Base-by-base conservation (phyloP, 164 flowering plant species). In the Nymphaea colorata region DNA sequence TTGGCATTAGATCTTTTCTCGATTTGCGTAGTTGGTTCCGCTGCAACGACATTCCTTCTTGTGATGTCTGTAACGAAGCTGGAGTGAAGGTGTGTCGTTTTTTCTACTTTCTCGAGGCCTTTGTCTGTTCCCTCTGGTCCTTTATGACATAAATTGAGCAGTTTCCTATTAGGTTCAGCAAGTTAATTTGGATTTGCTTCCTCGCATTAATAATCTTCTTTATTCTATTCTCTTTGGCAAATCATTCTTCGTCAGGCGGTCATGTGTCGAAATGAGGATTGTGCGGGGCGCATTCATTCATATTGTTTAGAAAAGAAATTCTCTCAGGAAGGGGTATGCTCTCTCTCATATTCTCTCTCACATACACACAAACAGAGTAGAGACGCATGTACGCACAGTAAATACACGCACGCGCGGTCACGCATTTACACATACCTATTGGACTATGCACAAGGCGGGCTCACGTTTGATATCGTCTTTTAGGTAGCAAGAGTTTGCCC, bases 1-100 rank as follows among this genome's bases (percentile, higher is more conserved):
- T 95, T 69, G 98, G 99, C 69, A 81, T 87, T 51, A 81, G 94
- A 82, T 95, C 99, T 53, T 86, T 88, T 71, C 89, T 95, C 65
- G 98, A 90, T 78, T 84, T 92, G 43, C 83, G 98, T 45, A 85
- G 96, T 71, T 95, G 98, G 97, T 90, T 95, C 65, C 87, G 76
- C 43, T 78, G 43, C 69, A 84, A 83, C 74, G 88, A 86, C 59
- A 78, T 92, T 68, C 87, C 94, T 61, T 72, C 83, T 41, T 95
- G 99, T 76, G 87, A 85, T 60, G 85, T 88, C 51, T 95, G 99
- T 83, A 95, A 92, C 69, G 99, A 95, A 77, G 93, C 96, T 74
- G 98, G 86, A 62, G 80, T 95, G 41, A 92, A 92, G 98, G 98
- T 93, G 25, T 47, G 53, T 41, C 44, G n/a, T 61, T 53, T 55